Percentiles rank a stretch among this genome's conserved stretches.
Conservation (phyloP, 2,329 filamentous ascomycete species). For the Rhynchosporium graminicola region DNA sequence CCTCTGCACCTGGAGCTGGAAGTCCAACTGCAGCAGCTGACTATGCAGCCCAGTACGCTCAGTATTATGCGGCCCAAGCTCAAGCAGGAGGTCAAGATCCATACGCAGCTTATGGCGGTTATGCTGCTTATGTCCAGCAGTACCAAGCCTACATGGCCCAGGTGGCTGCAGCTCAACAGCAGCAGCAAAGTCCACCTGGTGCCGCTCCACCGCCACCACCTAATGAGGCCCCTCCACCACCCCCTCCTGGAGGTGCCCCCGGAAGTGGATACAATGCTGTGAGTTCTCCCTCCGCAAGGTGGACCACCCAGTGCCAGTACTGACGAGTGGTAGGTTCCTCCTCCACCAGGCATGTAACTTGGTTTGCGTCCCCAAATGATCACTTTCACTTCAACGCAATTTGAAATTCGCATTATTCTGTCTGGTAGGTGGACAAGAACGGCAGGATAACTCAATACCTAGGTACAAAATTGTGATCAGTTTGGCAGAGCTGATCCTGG, state of each 20-base stretch:
- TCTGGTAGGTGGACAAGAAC: slow-evolving; percentile 17
- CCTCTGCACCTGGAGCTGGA: slow-evolving; percentile 46
- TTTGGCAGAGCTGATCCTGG: slow-evolving; percentile 10
- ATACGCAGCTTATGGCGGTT: slow-evolving; percentile 89
- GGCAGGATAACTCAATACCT: slow-evolving; percentile 29
- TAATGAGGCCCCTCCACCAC: slow-evolving; percentile 59
- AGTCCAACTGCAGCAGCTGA: slow-evolving; percentile 55
- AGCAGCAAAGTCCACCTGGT: slow-evolving; percentile 36
- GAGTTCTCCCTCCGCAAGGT: slow-evolving; percentile 18
- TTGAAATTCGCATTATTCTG: slow-evolving; percentile 3
- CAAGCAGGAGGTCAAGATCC: slow-evolving; percentile 62
- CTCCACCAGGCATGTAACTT: slow-evolving; percentile 50
- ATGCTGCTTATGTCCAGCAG: slow-evolving; percentile 72
- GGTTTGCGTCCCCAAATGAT: not conserved
- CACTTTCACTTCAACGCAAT: slow-evolving; percentile 6
- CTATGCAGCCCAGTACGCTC: slow-evolving; percentile 79
- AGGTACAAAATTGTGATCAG: not conserved
- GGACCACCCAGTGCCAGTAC: slow-evolving; percentile 4
- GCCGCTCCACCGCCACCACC: slow-evolving; percentile 54
- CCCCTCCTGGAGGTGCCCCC: slow-evolving; percentile 56
- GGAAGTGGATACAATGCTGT: slow-evolving; percentile 62
- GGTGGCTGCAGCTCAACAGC: slow-evolving; percentile 51
- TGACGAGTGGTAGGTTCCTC: slow-evolving; percentile 46
- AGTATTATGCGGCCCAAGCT: slow-evolving; percentile 63
- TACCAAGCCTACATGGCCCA: slow-evolving; percentile 71